Evolutionary conservation across 2,329 filamentous ascomycete species (phyloP).

Genomic region (Penicillium sp.): DNA sequence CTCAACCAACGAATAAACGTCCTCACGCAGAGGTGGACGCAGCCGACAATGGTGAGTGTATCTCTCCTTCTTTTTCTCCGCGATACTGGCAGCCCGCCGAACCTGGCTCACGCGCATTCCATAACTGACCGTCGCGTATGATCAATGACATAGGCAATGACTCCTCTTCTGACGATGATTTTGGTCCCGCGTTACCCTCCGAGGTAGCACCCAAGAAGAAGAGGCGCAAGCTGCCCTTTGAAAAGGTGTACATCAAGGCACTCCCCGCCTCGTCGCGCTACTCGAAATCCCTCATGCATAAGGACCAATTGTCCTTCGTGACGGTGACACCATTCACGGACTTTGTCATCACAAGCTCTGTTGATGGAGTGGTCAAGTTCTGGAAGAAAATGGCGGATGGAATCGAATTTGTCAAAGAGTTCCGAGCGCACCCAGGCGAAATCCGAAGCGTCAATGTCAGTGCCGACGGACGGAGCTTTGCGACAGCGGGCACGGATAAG

Average conservation of each 20-base stretch:
- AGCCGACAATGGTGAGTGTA: constrained; percentile 32
- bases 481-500: constrained; percentile 63
- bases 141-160: constrained; percentile 19
- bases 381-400: constrained; percentile 93
- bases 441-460: constrained; percentile 80
- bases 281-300: constrained; percentile 96
- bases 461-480: constrained; percentile 86
- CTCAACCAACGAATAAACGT: constrained; percentile 45
- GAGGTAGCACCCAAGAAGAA: constrained; percentile 80
- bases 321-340: constrained; percentile 87
- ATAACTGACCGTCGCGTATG: no score
- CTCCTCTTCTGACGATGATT: constrained; percentile 77
- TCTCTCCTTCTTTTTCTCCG: neutral
- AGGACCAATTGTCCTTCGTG: constrained; percentile 83
- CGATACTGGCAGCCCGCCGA: constrained; percentile 9
- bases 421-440: constrained; percentile 80
- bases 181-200: constrained; percentile 84
- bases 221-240: constrained; percentile 80
- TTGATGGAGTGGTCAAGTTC: constrained; percentile 97
- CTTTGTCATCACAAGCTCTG: constrained; percentile 88
- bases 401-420: constrained; percentile 98
- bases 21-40: constrained; percentile 52
- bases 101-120: neutral
- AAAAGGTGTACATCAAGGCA: constrained; percentile 89
- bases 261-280: constrained; percentile 76